Base-by-base conservation (phyloP, 1,284 basidiomycete species). In the Leccinum fuscescens region DNA sequence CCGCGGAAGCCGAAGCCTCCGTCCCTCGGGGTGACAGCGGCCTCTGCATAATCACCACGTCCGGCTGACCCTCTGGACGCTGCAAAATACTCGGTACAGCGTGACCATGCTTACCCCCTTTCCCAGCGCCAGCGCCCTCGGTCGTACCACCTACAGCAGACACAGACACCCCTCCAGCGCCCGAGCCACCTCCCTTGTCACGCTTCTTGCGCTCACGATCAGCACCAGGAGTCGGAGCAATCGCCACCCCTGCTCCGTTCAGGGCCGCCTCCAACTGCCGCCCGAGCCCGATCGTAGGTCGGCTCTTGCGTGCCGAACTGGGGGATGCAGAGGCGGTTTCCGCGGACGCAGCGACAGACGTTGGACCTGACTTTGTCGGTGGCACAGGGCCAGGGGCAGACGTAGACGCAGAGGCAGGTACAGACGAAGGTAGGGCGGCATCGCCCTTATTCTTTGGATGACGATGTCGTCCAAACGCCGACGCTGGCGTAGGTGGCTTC, bases 211-310 rank as follows among this genome's bases (percentile, higher is more conserved):
- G 73, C 6, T 44, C 42, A 20, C 42, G 42, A 20, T 77, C 73
- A n/a, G 62, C 57, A 39, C 65, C 72, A 62, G 67, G 64, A 22
- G 51, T 35, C 0, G 66, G 67, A 15, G 59, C 54, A 1, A 73
- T 62, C 0, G 48, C 63, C 0, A 83, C 79, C 2, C 82, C 83
- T 0, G 80, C 83, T 2, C 84, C 82, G 60, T 71, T 87, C 37
- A 89, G 73, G 2, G 86, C 86, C 0, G 82, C 86, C 65, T 88
- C 86, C 59, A 89, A 85, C 54, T 86, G 84, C 22, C 86, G 78
- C 1, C 79, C 85, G 11, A 86, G 65, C 1, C 84, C 84, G 29
- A 89, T 72, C 22, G 85, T 75, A 3, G 86, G 86, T 6, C 86
- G 81, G 7, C 71, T 64, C 42, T 83, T 80, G 48, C 82, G 80